A percentile compares a stretch with the other conserved stretches of the same genome.
Evolutionary conservation across 495 filamentous ascomycete species (phyloP).

Genomic region (Penicillium manginii): DNA sequence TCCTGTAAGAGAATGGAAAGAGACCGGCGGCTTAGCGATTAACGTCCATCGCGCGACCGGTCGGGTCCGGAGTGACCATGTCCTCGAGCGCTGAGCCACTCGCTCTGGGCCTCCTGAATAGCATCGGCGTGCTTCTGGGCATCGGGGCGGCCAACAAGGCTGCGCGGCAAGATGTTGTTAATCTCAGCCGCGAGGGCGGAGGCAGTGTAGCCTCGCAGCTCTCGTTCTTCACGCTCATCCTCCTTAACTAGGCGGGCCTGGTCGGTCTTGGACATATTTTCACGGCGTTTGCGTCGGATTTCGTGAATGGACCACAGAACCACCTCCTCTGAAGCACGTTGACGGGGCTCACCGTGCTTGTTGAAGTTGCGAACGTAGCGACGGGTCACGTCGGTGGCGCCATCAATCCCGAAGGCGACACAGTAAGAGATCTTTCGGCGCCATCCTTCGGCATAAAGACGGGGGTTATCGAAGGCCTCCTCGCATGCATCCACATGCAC

Average conservation of each 20-base stretch:
- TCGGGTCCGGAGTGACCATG: slow-evolving; percentile 45
- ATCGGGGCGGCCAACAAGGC: slow-evolving; percentile 34
- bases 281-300: slow-evolving; percentile 79
- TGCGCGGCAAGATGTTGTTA: slow-evolving; percentile 55
- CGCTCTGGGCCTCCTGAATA: slow-evolving; percentile 62
- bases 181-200: slow-evolving; percentile 68
- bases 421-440: slow-evolving; percentile 94
- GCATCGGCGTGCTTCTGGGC: slow-evolving; percentile 48
- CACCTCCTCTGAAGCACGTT: slow-evolving; percentile 81
- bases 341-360: slow-evolving; percentile 73
- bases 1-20: background rate
- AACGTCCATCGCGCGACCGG: slow-evolving; percentile 39
- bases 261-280: slow-evolving; percentile 77
- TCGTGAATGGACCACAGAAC: slow-evolving; percentile 87
- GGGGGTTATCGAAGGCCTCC: slow-evolving; percentile 92
- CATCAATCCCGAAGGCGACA: slow-evolving; percentile 94
- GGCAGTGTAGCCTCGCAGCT: slow-evolving; percentile 77
- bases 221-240: slow-evolving; percentile 82
- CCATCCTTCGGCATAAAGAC: slow-evolving; percentile 94
- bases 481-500: slow-evolving; percentile 97
- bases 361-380: slow-evolving; percentile 87
- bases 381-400: slow-evolving; percentile 92
- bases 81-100: slow-evolving; percentile 66
- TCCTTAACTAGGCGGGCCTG: slow-evolving; percentile 84
- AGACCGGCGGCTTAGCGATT: slow-evolving; percentile 16